A percentile compares a stretch with the other conserved stretches of the same genome.
Conservation (phyloP, 345 rosid species). For the Salix suchowensis region DNA sequence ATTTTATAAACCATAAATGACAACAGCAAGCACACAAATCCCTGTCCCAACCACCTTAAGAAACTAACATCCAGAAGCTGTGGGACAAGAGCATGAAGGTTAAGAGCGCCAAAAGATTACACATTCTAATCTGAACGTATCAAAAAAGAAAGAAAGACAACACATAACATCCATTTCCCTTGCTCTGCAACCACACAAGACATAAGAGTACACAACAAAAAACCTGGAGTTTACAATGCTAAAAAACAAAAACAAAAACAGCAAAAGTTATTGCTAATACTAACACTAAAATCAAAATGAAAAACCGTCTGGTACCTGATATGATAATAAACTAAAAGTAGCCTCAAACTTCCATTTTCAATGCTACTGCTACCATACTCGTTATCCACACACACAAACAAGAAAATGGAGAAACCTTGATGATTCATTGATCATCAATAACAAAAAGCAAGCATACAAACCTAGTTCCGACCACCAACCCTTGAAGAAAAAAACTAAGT, state of each 20-base stretch:
- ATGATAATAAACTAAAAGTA: not conserved
- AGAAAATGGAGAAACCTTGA: constrained; percentile 7
- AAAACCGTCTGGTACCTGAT: not conserved
- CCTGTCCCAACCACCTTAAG: constrained; percentile 9
- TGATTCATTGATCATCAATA: constrained; percentile 23
- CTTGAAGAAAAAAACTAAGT: constrained; percentile 10
- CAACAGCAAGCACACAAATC: constrained; percentile 8
- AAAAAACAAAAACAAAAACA: not conserved
- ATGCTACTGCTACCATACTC: constrained; percentile 1
- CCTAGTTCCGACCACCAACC: constrained; percentile 15
- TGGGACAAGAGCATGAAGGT: not conserved
- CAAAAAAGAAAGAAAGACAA: not conserved
- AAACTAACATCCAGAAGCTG: constrained; percentile 20
- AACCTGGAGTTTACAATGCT: not conserved
- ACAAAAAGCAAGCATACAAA: constrained; percentile 10
- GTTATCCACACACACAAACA: not conserved
- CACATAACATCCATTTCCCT: not conserved
- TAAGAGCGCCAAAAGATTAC: not conserved
- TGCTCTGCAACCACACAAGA: not conserved
- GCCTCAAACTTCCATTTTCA: constrained; percentile 2
- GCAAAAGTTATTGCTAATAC: not conserved
- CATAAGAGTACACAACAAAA: not conserved
- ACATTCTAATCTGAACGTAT: not conserved
- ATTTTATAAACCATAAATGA: constrained; percentile 22
- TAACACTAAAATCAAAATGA: not conserved